Evolutionary conservation across 2,329 filamentous ascomycete species (phyloP).

Genomic region (Trichoderma sp.): DNA sequence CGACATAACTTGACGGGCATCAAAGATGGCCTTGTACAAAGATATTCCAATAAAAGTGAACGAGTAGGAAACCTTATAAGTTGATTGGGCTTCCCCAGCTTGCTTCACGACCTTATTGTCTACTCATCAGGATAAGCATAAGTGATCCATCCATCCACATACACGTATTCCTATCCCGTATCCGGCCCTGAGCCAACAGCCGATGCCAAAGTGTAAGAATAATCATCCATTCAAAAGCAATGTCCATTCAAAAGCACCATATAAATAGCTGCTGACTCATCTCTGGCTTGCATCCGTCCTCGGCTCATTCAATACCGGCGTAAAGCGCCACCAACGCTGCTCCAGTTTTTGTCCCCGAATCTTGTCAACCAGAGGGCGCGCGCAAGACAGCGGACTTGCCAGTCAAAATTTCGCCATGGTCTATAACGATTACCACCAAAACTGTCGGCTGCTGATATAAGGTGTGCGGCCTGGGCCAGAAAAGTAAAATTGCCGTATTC

Average conservation of each 20-base stretch:
- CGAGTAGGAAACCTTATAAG: not conserved
- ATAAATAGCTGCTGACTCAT: not conserved
- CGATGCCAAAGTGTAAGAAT: not conserved
- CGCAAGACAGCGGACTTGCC: not conserved
- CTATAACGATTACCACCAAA: not conserved
- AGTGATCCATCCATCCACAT: not conserved
- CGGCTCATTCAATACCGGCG: not conserved
- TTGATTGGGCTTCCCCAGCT: not conserved
- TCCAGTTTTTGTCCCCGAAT: not conserved
- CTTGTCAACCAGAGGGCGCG: constrained; percentile 11
- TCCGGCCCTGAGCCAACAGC: not conserved
- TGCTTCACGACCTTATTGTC: not conserved
- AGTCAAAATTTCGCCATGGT: not conserved
- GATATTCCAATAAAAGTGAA: not conserved
- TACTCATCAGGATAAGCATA: not conserved
- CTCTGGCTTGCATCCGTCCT: not conserved
- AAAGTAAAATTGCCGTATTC: not conserved
- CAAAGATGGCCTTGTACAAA: not conserved
- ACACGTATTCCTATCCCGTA: not conserved
- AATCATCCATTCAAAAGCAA: not conserved
- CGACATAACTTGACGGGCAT: not conserved
- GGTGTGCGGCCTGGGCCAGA: not conserved
- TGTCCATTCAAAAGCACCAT: not conserved
- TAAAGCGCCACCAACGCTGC: not conserved
- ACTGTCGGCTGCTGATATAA: not conserved